phyloP scores from a whole-genome alignment of 371 early-diverging fungal species.

The Gilbertella persicaria region DNA sequence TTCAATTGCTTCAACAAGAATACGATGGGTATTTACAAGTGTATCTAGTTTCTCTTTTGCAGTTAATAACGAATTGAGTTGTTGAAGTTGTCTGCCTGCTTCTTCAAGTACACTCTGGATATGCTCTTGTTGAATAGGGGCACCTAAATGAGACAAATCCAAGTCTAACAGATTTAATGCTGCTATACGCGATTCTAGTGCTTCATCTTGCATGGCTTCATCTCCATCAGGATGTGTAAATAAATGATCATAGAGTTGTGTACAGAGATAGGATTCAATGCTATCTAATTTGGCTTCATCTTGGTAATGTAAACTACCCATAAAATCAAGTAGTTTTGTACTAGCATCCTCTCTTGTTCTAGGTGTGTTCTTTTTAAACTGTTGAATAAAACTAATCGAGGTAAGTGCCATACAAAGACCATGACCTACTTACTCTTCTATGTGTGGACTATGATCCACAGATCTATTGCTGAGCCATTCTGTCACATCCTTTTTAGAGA shows the following conservation, averaged over 20 bases:
- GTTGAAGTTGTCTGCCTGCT: constrained; percentile 53
- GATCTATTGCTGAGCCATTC: constrained; percentile 24
- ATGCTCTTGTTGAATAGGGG: constrained; percentile 38
- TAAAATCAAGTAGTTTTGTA: constrained; percentile 22
- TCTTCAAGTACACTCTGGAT: constrained; percentile 44
- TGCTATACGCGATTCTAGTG: constrained; percentile 67
- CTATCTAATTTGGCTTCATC: constrained; percentile 29
- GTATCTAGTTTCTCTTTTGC: constrained; percentile 53
- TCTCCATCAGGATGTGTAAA: constrained; percentile 38
- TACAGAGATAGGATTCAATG: constrained; percentile 44
- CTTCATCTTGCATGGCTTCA: constrained; percentile 65
- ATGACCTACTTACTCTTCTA: too few species aligned
- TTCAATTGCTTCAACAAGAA: constrained; percentile 36
- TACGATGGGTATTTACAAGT: constrained; percentile 50
- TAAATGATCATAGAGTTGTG: constrained; percentile 38
- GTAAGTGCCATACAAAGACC: too few species aligned
- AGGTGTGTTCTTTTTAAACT: constrained; percentile 32
- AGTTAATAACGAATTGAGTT: constrained; percentile 41
- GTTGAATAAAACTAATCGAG: constrained; percentile 43
- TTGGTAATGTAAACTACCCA: constrained; percentile 27
- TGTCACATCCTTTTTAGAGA: constrained; percentile 40
- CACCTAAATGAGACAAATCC: constrained; percentile 59
- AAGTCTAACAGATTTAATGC: constrained; percentile 69
- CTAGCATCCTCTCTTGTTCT: constrained; percentile 31
- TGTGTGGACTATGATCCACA: too few species aligned